Evolutionary conservation across 208 protist species (phyloP), one percentile per base, ranked within the genome.

Genomic region (Jaenimonas drosophilae): DNA sequence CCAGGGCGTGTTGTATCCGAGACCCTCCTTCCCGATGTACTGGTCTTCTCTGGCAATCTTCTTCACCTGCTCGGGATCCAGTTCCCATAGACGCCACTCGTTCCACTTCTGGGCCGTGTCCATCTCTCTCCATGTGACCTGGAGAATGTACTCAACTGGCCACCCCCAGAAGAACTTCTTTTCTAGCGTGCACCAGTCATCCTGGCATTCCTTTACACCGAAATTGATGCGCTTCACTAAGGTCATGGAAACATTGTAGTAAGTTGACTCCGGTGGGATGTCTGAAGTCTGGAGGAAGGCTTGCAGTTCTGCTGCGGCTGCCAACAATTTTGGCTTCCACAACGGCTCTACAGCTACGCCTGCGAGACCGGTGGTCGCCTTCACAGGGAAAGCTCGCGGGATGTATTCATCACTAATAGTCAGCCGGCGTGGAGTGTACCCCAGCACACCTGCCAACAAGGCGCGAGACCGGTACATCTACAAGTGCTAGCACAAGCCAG

Each of bases 101-200:
- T 94, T 94, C 86, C 86, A 94, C 73, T 91, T 90, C 55, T 94
- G 86, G 32, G 86, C 86, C 44, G 85, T 94, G 58, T 94, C 80
- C 44, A 94, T 49, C 78, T 94, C 80, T 12, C 85, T 67, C 81
- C 85, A 94, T 12, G 85, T 94, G 32, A 94, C 76, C 55, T 94
- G 86, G 11, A 94, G 54, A 29, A 94, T 91, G 54, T 94, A 85
- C 70, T 94, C 81, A 25, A 94, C 86, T 21, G 86, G 86, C 86
- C 81, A 94, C 3, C 81, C 86, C 81, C 86, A 94, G 48, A 94
- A 94, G 53, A 77, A 94, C 42, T 82, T 83, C 70, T 91, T 90
- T 59, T 94, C 80, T 42, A 94, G 44, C 24, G 86, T 94, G 54
- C 72, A 84, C 81, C 86, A 94, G 66, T 94, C 86, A 49, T 94